These are phyloP conservation scores for Amniculicola lignicola DNA, from an alignment of 495 filamentous ascomycete species.

Conservation along the genomic window DNA sequence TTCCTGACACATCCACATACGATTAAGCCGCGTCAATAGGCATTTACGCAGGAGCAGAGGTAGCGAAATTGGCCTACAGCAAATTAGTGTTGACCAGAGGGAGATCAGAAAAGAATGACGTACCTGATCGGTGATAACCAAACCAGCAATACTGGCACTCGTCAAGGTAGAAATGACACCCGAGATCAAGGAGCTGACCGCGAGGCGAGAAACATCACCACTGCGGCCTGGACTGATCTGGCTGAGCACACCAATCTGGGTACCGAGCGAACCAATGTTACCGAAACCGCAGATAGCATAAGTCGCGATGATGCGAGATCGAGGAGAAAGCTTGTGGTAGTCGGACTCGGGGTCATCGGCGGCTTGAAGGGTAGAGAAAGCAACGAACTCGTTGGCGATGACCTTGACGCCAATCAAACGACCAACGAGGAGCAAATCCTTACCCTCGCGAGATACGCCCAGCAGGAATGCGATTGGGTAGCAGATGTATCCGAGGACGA, in stretches of 20 bases:
- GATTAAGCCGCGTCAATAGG: no score
- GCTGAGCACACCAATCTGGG: constrained; percentile 79
- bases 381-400: constrained; percentile 60
- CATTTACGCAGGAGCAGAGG: no score
- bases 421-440: constrained; percentile 68
- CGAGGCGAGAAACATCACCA: constrained; percentile 72
- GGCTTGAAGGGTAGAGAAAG: constrained; percentile 48
- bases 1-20: no score
- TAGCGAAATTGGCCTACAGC: no score
- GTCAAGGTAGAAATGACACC: constrained; percentile 78
- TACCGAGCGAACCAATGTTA: constrained; percentile 78
- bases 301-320: constrained; percentile 70
- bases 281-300: constrained; percentile 65
- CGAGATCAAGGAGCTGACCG: constrained; percentile 71
- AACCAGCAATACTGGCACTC: constrained; percentile 74
- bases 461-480: constrained; percentile 83
- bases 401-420: constrained; percentile 81
- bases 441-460: constrained; percentile 67
- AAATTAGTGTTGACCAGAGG: constrained; percentile 65
- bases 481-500: constrained; percentile 79
- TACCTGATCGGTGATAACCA: constrained; percentile 51
- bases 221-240: constrained; percentile 72
- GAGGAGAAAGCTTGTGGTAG: constrained; percentile 59
- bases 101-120: no score
- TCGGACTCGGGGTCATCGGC: constrained; percentile 28